Base-by-base conservation (phyloP, 306 rosid genomes). In the Leucaena leucocephala region DNA sequence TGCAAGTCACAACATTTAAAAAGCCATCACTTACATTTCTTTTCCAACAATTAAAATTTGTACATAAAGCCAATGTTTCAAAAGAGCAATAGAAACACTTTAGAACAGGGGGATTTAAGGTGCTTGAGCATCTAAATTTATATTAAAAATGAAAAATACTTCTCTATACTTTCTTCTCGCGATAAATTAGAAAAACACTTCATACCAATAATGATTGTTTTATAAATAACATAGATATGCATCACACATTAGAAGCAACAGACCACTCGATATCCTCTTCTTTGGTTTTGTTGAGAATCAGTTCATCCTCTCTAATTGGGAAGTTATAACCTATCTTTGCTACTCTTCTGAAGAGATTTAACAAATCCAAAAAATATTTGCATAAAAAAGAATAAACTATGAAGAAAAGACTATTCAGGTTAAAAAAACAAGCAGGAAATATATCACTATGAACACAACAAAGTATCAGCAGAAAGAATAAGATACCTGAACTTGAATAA, bases 401-500 rank as follows among this genome's bases (percentile, higher is more conserved):
- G 19, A 12, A 39, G 10, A 42, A 76, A 38, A 62, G 17, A 61
- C 50, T 75, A 64, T 38, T 36, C 33, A 38, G 21, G 39, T 57
- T 80, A 74, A 33, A 59, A 27, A 0, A 27, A 36, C 71, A 19
- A 57, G 63, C 9, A 77, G 34, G 59, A 52, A 54, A 67, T 46
- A 39, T 50, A 38, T 68, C 35, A 45, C 55, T 58, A 36, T 36
- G 68, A 36, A 59, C 55, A 76, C 3, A 35, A 61, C 54, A 16
- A 42, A 33, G 44, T 42, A 49, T 58, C 38, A 74, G 38, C 11
- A 80, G 63, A 63, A 38, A 80, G 54, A 78, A 50, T 43, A n/a
- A 2, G 40, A 43, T 88, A 91, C 97, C 94, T 92, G 95, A 82
- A 95, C 99, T 90, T 95, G 98, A 81, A 95, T 89, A 77, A 86